Conservation (phyloP, 2,329 filamentous ascomycete genomes). For the Rhynchosporium secalis region DNA sequence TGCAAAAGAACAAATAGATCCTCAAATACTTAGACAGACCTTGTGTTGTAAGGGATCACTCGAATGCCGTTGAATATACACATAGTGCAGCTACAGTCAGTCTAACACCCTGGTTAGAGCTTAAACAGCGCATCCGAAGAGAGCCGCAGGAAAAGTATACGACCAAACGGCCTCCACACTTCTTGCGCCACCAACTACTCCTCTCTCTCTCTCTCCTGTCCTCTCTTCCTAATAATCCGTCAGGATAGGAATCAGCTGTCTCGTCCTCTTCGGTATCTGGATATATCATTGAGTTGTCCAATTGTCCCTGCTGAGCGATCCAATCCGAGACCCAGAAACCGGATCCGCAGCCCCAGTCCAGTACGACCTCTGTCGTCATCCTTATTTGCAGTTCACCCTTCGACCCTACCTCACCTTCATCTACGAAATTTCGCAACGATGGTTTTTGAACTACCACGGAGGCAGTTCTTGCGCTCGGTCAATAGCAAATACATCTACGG, state of each 20-base stretch:
- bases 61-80: background rate
- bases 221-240: background rate
- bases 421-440: slow-evolving; percentile 42
- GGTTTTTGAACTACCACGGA: slow-evolving; percentile 58
- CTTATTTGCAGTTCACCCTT: slow-evolving; percentile 8
- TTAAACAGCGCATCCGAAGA: slow-evolving; percentile 2
- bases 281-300: slow-evolving; percentile 10
- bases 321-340: slow-evolving; percentile 8
- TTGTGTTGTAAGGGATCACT: slow-evolving; percentile 3
- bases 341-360: slow-evolving; percentile 3
- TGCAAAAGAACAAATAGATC: no score
- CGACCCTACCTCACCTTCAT: slow-evolving; percentile 13
- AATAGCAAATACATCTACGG: slow-evolving; percentile 75
- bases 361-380: slow-evolving; percentile 20
- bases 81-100: background rate
- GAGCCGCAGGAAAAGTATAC: background rate
- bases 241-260: background rate
- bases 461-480: slow-evolving; percentile 63
- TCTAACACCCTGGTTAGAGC: slow-evolving; percentile 6
- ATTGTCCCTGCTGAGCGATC: background rate
- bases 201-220: background rate
- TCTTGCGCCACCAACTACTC: slow-evolving; percentile 2
- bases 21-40: background rate
- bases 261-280: background rate
- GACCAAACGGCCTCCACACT: background rate